Evolutionary conservation across 2,329 filamentous ascomycete species (phyloP).

Genomic region (Cladophialophora carrionii): DNA sequence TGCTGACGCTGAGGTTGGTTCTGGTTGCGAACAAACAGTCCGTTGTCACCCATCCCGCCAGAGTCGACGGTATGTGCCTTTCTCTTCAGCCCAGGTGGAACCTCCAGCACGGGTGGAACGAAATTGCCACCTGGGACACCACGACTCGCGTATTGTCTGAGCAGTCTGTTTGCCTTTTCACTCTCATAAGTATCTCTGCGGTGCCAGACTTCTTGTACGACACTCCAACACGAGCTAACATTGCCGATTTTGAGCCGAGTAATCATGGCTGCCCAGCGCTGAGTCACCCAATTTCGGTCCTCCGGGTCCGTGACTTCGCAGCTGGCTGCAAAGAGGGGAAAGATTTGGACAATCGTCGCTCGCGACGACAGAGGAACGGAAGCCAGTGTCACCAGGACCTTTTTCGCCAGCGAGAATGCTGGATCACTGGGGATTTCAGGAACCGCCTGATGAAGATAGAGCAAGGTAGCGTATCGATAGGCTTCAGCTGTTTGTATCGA

Average conservation of each 20-base stretch:
- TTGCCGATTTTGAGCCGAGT: conserved; percentile 68
- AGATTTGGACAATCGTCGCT: conserved; percentile 70
- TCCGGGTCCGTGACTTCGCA: conserved; percentile 64
- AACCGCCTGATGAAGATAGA: conserved; percentile 70
- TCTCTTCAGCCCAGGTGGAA: conserved; percentile 32
- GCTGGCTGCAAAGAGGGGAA: conserved; percentile 68
- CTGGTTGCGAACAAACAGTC: conserved; percentile 13
- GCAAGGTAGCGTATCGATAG: conserved; percentile 67
- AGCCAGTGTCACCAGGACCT: conserved; percentile 63
- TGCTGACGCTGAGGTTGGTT: conserved; percentile 8
- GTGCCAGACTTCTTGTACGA: conserved; percentile 68
- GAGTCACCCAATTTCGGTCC: conserved; percentile 65
- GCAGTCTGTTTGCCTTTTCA: conserved; percentile 46
- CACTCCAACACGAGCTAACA: conserved; percentile 66
- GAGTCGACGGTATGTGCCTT: conserved; percentile 23
- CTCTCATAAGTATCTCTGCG: conserved; percentile 60
- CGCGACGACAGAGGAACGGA: conserved; percentile 66
- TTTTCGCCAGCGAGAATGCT: conserved; percentile 62
- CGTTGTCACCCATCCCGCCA: conserved; percentile 10
- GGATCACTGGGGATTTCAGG: conserved; percentile 67
- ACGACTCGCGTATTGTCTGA: conserved; percentile 53
- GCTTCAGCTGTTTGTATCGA: conserved; percentile 69
- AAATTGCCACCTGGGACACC: conserved; percentile 29
- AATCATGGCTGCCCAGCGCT: conserved; percentile 65
- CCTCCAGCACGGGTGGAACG: conserved; percentile 30